A percentile compares a stretch with the other conserved stretches of the same genome.
Evolutionary conservation across 2,329 filamentous ascomycete species (phyloP).

Genomic region (Plectosphaerella cucumerina): DNA sequence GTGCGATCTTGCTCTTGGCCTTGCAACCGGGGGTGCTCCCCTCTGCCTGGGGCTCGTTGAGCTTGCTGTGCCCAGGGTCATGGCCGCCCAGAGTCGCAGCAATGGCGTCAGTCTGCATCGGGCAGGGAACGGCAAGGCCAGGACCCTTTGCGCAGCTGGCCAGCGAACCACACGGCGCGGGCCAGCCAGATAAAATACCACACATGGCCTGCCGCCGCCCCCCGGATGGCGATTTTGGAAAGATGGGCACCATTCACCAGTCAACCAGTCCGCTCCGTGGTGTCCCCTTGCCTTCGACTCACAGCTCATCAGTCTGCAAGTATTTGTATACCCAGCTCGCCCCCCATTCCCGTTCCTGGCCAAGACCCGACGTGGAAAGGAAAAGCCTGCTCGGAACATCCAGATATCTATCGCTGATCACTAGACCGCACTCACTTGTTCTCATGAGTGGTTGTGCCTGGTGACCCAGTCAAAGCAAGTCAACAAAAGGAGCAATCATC

Average conservation of each 20-base stretch:
- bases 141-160: neutral
- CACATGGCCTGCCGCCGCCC: conserved; percentile 7
- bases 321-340: conserved; percentile 4
- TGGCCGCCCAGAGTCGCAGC: conserved; percentile 7
- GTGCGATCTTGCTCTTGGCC: too few relatives aligned
- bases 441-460: too few relatives aligned
- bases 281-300: conserved; percentile 17
- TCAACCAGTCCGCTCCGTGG: conserved; percentile 16
- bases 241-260: conserved; percentile 19
- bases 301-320: neutral
- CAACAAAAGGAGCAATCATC: neutral
- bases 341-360: neutral
- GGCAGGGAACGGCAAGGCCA: neutral
- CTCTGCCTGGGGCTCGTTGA: neutral
- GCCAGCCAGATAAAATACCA: conserved; percentile 11
- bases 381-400: neutral
- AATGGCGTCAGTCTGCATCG: conserved; percentile 16
- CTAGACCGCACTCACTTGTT: neutral
- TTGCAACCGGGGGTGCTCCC: neutral
- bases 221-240: conserved; percentile 15
- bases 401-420: neutral
- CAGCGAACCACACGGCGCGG: neutral
- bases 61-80: neutral
- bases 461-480: neutral
- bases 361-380: too few relatives aligned